Evolutionary conservation across 2,329 filamentous ascomycete species (phyloP).

Genomic region (Clonostachys solani): DNA sequence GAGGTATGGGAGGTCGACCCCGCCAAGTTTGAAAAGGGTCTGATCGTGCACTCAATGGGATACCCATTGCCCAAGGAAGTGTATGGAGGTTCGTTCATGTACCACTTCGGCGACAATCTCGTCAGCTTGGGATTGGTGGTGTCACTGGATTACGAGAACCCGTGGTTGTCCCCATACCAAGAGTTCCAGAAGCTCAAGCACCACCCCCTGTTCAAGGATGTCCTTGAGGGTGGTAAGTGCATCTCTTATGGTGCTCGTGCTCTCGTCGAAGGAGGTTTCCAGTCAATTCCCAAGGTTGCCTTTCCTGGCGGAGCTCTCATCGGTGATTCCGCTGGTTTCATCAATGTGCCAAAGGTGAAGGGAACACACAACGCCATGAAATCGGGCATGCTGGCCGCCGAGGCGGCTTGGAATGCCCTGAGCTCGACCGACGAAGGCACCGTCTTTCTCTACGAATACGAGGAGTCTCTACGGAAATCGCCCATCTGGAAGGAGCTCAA

Average conservation of each 20-base stretch:
- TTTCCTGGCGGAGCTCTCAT: conserved; percentile 96
- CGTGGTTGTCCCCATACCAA: conserved; percentile 90
- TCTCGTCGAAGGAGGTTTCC: conserved; percentile 91
- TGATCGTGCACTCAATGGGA: conserved; percentile 86
- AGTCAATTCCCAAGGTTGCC: conserved; percentile 94
- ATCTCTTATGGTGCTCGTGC: conserved; percentile 93
- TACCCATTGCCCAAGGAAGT: conserved; percentile 85
- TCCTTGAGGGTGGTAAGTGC: conserved; percentile 95
- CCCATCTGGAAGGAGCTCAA: conserved; percentile 92
- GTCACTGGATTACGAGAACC: conserved; percentile 92
- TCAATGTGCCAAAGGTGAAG: conserved; percentile 98
- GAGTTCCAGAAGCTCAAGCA: conserved; percentile 99
- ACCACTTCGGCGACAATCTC: conserved; percentile 97
- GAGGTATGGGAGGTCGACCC: conserved; percentile 97
- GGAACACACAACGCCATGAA: conserved; percentile 98
- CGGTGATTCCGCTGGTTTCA: conserved; percentile 91
- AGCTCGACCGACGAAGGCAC: conserved; percentile 53
- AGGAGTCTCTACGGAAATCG: conserved; percentile 80
- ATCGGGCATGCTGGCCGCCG: conserved; percentile 92
- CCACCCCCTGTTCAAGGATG: conserved; percentile 81
- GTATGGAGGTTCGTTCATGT: conserved; percentile 98
- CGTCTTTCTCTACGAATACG: conserved; percentile 92
- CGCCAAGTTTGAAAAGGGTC: conserved; percentile 83
- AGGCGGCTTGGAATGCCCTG: conserved; percentile 81
- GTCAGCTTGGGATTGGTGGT: conserved; percentile 90